phyloP scores from a whole-genome alignment of 805 yeast species.

The Limtongia smithiae region DNA sequence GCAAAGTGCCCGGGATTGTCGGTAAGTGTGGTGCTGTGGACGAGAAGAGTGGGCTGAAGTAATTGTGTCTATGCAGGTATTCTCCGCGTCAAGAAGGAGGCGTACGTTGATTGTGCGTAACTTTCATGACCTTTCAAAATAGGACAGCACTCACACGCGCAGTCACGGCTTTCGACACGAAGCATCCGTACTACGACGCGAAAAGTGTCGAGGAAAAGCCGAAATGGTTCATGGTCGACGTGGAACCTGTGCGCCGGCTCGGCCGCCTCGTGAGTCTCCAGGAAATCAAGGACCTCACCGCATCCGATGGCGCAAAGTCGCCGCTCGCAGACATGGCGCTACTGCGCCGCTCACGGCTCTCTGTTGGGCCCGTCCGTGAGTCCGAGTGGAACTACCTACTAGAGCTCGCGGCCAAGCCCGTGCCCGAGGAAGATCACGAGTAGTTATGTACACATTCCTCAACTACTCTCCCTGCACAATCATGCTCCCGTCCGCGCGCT shows the following conservation, averaged over 20 bases:
- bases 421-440: conserved; percentile 21
- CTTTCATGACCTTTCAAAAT: background rate
- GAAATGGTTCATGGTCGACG: conserved; percentile 58
- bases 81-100: conserved; percentile 34
- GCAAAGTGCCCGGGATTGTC: conserved; percentile 53
- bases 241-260: conserved; percentile 44
- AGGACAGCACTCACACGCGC: background rate
- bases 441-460: background rate
- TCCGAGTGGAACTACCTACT: conserved; percentile 44
- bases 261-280: conserved; percentile 43
- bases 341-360: conserved; percentile 48
- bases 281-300: conserved; percentile 39
- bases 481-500: conserved; percentile 52
- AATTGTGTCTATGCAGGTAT: conserved; percentile 40
- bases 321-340: conserved; percentile 44
- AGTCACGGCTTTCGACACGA: conserved; percentile 41
- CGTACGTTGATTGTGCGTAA: conserved; percentile 34
- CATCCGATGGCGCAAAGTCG: conserved; percentile 8
- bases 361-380: conserved; percentile 49
- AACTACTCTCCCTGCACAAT: conserved; percentile 44
- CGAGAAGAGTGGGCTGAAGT: background rate
- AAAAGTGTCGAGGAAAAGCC: conserved; percentile 45
- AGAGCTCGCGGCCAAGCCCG: conserved; percentile 36
- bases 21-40: conserved; percentile 2
- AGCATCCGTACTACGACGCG: conserved; percentile 48